Conservation (phyloP, 164 flowering plant genomes). For the Tetracentron sinense region DNA sequence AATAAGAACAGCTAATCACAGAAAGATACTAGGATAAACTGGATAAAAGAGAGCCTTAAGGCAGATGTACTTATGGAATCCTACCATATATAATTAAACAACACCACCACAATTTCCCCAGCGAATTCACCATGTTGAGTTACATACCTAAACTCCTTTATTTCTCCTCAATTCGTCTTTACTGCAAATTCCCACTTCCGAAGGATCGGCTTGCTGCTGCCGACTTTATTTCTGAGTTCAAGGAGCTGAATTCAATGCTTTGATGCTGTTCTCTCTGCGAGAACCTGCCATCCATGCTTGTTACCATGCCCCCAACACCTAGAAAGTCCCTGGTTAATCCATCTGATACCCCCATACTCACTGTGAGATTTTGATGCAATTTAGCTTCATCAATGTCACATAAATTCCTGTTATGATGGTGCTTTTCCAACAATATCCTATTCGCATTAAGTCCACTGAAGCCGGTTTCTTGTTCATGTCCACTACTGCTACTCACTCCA, state of each 20-base stretch:
- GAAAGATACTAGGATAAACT: background rate
- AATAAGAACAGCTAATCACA: conserved; percentile 9
- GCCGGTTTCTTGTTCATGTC: conserved; percentile 20
- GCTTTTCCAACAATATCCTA: conserved; percentile 20
- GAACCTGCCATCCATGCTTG: conserved; percentile 36
- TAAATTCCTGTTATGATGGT: conserved; percentile 16
- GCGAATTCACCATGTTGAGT: too few species aligned
- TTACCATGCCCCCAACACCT: conserved; percentile 70
- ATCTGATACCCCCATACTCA: conserved; percentile 43
- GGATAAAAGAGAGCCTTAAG: conserved; percentile 11
- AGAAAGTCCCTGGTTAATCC: conserved; percentile 69
- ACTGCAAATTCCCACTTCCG: conserved; percentile 46
- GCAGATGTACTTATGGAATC: conserved; percentile 12
- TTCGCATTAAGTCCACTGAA: conserved; percentile 29
- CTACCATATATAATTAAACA: conserved; percentile 7
- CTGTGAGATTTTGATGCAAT: conserved; percentile 30
- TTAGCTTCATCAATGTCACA: conserved; percentile 30
- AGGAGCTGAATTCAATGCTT: conserved; percentile 28
- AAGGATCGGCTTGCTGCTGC: conserved; percentile 27
- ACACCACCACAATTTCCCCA: conserved; percentile 12
- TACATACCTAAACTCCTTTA: conserved; percentile 17
- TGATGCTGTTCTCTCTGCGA: conserved; percentile 34
- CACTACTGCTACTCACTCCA: conserved; percentile 21
- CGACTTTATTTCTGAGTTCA: conserved; percentile 40
- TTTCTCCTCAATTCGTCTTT: conserved; percentile 6